Conservation (phyloP, 306 rosid species). For the Prunus mongolica region DNA sequence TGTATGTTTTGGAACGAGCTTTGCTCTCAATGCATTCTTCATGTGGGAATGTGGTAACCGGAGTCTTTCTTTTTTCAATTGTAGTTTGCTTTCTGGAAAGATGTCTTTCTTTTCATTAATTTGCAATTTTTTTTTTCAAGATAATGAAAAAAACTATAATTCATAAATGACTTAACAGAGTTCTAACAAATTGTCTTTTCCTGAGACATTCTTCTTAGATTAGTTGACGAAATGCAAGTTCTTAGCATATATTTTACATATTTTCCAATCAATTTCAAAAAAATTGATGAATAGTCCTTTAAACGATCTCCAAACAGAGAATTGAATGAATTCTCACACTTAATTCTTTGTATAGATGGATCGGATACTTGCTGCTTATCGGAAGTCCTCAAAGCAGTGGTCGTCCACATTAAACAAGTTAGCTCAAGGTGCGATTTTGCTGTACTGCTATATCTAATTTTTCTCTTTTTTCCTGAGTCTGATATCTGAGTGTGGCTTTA, state of each 20-base stretch:
- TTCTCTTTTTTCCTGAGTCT: no score
- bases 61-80: background rate
- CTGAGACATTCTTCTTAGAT: background rate
- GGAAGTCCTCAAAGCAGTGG: conserved; percentile 91
- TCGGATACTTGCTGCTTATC: conserved; percentile 54
- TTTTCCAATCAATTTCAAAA: background rate
- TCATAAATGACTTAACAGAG: background rate
- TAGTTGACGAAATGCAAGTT: background rate
- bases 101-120: background rate
- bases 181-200: background rate
- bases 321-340: background rate
- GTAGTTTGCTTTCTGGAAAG: background rate
- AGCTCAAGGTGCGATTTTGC: conserved; percentile 39
- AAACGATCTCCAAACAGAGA: background rate
- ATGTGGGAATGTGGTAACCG: conserved; percentile 79
- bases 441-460: background rate
- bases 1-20: conserved; percentile 89
- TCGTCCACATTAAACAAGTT: conserved; percentile 59
- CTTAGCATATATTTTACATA: no score
- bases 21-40: conserved; percentile 89
- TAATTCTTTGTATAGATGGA: conserved; percentile 36
- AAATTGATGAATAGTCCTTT: background rate
- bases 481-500: background rate
- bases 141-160: background rate
- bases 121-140: background rate